Percentiles rank a stretch among this genome's conserved stretches.
phyloP scores from a whole-genome alignment of 2,329 filamentous ascomycete genomes.

The Clonostachys byssicola region DNA sequence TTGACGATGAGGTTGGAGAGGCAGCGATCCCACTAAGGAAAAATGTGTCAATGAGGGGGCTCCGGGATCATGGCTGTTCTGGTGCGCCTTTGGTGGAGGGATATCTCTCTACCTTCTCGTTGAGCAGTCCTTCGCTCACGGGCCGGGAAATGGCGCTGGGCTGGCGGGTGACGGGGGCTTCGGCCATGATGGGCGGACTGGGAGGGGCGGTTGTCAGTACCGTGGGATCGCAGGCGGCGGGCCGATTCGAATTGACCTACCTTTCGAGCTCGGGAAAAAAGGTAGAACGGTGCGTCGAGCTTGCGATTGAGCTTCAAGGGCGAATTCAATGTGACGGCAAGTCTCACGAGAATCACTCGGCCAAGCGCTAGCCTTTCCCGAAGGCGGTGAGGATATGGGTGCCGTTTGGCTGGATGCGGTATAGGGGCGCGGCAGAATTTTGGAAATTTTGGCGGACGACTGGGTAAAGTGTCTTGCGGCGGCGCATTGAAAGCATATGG shows the following conservation, averaged over 20 bases:
- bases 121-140: slow-evolving; percentile 95
- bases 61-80: too few relatives aligned
- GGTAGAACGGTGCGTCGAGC: too few relatives aligned
- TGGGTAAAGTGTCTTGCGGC: slow-evolving; percentile 8
- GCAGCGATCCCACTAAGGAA: slow-evolving; percentile 93
- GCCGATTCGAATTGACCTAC: too few relatives aligned
- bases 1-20: slow-evolving; percentile 97
- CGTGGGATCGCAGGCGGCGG: background rate
- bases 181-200: slow-evolving; percentile 40
- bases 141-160: slow-evolving; percentile 71
- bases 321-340: background rate
- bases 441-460: slow-evolving; percentile 30
- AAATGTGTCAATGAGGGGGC: background rate
- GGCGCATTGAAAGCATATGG: too few relatives aligned
- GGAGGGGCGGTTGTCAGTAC: background rate
- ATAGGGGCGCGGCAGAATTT: slow-evolving; percentile 36
- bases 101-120: slow-evolving; percentile 79
- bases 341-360: slow-evolving; percentile 28
- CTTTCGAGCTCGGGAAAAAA: too few relatives aligned
- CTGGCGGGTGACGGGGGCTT: slow-evolving; percentile 39
- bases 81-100: too few relatives aligned
- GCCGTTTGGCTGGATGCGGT: slow-evolving; percentile 8
- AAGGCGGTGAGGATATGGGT: slow-evolving; percentile 35
- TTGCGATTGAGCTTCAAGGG: too few relatives aligned
- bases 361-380: slow-evolving; percentile 24